Conservation (phyloP, 495 filamentous ascomycete genomes). For the Aspergillus affinis region DNA sequence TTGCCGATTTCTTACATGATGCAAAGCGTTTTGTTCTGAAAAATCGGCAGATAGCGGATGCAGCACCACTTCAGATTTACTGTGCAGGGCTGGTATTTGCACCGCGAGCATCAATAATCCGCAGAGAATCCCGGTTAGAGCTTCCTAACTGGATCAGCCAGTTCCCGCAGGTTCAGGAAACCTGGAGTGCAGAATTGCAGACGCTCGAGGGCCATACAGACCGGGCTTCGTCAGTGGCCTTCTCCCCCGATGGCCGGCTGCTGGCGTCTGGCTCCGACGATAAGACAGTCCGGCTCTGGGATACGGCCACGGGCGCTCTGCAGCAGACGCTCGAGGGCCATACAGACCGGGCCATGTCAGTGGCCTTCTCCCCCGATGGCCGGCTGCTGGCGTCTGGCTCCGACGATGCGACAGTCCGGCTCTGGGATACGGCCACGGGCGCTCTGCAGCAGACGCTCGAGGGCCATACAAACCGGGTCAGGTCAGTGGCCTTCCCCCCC, state of each 20-base stretch:
- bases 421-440: constrained; percentile 30
- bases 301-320: constrained; percentile 16
- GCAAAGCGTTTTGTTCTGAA: constrained; percentile 33
- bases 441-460: too few relatives aligned
- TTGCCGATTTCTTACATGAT: constrained; percentile 31
- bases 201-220: constrained; percentile 22
- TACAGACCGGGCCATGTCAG: constrained; percentile 1
- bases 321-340: constrained; percentile 28
- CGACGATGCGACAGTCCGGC: constrained; percentile 28
- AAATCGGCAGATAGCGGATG: constrained; percentile 32
- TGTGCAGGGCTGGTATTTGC: constrained; percentile 33
- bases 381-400: constrained; percentile 14
- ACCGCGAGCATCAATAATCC: constrained; percentile 28
- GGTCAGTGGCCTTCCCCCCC: not conserved
- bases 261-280: constrained; percentile 16
- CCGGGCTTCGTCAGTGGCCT: constrained; percentile 9
- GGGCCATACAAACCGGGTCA: constrained; percentile 37
- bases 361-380: constrained; percentile 17
- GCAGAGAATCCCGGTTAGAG: constrained; percentile 9
- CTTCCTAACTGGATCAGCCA: constrained; percentile 9
- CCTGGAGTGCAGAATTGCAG: constrained; percentile 18
- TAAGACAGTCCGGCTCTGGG: constrained; percentile 39
- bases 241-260: constrained; percentile 15
- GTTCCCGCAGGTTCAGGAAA: constrained; percentile 14
- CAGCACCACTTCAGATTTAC: constrained; percentile 18